A percentile compares a stretch with the other conserved stretches of the same genome.
phyloP scores from a whole-genome alignment of 257 asterid genomes.

The Solanum tarapatanum region DNA sequence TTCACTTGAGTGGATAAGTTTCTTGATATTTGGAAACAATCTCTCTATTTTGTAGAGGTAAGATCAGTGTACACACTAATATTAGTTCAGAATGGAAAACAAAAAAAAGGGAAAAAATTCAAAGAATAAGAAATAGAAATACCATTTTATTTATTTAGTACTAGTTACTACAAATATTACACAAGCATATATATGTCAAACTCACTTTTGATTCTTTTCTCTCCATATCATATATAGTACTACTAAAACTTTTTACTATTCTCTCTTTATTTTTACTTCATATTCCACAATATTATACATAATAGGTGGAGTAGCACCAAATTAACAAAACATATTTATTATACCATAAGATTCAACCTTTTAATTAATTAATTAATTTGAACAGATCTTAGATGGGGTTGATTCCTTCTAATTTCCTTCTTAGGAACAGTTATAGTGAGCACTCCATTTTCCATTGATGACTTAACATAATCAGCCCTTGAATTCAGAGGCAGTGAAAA shows the following conservation, averaged over 20 bases:
- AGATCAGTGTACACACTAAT: not conserved
- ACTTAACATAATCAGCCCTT: slow-evolving; percentile 12
- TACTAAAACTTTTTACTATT: not conserved
- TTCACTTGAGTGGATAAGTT: not conserved
- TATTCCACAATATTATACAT: not conserved
- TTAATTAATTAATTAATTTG: not conserved
- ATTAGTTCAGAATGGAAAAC: not conserved
- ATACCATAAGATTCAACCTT: not conserved
- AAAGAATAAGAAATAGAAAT: not conserved
- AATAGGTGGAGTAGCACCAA: not conserved
- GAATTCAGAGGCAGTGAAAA: slow-evolving; percentile 26
- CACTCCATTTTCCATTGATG: slow-evolving; percentile 18
- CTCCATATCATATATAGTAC: not conserved
- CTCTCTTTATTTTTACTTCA: not conserved
- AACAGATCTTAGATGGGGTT: slow-evolving; percentile 1
- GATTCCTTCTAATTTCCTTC: slow-evolving; percentile 1
- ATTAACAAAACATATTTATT: not conserved
- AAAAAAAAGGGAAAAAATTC: not conserved
- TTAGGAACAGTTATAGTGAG: slow-evolving; percentile 33
- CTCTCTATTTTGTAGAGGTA: not conserved
- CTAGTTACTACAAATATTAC: not conserved
- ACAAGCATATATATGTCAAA: not conserved
- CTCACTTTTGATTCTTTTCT: not conserved
- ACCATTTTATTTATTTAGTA: not conserved
- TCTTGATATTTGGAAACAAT: not conserved